Percentiles rank a stretch among this genome's conserved stretches.
Evolutionary conservation across 192 early-diverging fungal species (phyloP).

Genomic region (Entomortierella chlamydospora): DNA sequence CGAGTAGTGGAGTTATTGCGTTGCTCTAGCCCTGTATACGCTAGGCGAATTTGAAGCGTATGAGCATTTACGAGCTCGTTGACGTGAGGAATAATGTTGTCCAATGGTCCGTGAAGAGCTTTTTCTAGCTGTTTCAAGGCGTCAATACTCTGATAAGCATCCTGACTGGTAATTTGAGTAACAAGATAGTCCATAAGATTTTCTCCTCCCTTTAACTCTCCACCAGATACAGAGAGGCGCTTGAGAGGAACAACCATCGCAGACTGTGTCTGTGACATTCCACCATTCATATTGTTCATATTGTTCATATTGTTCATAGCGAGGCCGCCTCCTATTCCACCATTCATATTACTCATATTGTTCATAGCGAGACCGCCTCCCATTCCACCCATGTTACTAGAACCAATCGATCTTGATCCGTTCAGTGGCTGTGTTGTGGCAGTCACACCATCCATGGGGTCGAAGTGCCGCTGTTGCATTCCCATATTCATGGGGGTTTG

Average conservation of each 20-base stretch:
- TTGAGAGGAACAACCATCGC: constrained; percentile 40
- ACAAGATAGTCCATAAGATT: constrained; percentile 75
- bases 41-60: constrained; percentile 78
- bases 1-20: constrained; percentile 63
- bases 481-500: constrained; percentile 9
- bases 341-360: too few species aligned
- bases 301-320: constrained; percentile 12
- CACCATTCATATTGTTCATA: constrained; percentile 2
- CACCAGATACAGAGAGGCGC: constrained; percentile 40
- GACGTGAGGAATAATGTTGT: constrained; percentile 67
- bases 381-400: constrained; percentile 54
- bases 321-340: constrained; percentile 41
- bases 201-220: constrained; percentile 45
- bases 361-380: constrained; percentile 14
- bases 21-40: constrained; percentile 70
- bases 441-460: constrained; percentile 53
- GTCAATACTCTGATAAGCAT: constrained; percentile 73
- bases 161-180: constrained; percentile 74
- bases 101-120: constrained; percentile 62
- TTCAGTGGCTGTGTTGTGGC: constrained; percentile 20
- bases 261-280: constrained; percentile 21
- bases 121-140: constrained; percentile 82
- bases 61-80: constrained; percentile 78
- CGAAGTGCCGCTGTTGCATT: constrained; percentile 40
- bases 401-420: constrained; percentile 29